Conservation (phyloP, 495 filamentous ascomycete genomes). For the Aspergillus egyptiacus region DNA sequence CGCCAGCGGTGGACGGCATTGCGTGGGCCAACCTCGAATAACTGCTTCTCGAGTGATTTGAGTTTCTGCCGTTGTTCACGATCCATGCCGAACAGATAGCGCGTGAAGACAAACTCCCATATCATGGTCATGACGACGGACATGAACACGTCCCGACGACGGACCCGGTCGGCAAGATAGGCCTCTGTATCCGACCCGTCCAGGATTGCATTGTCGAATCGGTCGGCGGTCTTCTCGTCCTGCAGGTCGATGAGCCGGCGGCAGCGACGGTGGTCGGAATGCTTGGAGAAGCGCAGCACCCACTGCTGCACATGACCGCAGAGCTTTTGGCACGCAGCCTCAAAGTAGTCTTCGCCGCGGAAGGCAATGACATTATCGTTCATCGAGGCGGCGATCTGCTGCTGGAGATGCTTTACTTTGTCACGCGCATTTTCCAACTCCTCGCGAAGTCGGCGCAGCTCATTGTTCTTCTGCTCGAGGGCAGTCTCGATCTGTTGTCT, state of each 20-base stretch:
- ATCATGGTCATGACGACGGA: constrained; percentile 96
- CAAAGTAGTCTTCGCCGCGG: constrained; percentile 90
- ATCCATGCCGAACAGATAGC: constrained; percentile 98
- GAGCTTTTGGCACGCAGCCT: constrained; percentile 85
- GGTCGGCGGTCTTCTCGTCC: constrained; percentile 84
- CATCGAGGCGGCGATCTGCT: constrained; percentile 67
- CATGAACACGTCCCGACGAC: constrained; percentile 89
- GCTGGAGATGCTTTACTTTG: constrained; percentile 74
- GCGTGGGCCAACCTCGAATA: constrained; percentile 77
- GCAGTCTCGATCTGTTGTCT: constrained; percentile 54
- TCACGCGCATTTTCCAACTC: constrained; percentile 73
- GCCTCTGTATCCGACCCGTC: constrained; percentile 86
- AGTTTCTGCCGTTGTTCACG: constrained; percentile 94
- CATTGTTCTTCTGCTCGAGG: constrained; percentile 66
- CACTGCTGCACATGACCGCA: constrained; percentile 93
- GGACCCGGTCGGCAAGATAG: constrained; percentile 79
- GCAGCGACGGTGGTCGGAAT: constrained; percentile 83
- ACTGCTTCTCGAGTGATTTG: constrained; percentile 82
- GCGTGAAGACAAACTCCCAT: constrained; percentile 95
- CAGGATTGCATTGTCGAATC: constrained; percentile 86
- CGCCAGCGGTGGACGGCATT: constrained; percentile 92
- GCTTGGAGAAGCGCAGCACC: constrained; percentile 93
- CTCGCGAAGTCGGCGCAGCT: constrained; percentile 67
- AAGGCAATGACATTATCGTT: constrained; percentile 70
- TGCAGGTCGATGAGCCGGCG: constrained; percentile 71